Evolutionary conservation across 176 grass and related monocot species (phyloP), one percentile per base, ranked within the genome.

Genomic region (Juncus inflexus): DNA sequence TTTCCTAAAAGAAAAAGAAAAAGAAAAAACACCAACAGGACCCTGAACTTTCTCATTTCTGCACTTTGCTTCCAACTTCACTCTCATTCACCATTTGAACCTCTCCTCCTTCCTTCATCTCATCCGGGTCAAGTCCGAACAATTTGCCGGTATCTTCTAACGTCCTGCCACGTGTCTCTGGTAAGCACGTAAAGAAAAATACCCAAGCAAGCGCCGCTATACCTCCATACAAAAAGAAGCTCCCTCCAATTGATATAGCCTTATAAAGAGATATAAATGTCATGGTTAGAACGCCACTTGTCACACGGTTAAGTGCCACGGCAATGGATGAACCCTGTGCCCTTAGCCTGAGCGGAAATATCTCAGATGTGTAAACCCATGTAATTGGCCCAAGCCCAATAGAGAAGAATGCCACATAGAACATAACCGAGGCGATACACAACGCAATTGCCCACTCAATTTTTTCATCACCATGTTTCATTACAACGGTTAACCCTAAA

Each of bases 381-480:
- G 90, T 82, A 59, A 95, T 86, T 69, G 90, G 90, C 4, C 90
- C 90, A 3, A 95, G 69, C 0, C 90, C 90, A 68, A 95, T 89
- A 15, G 90, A 95, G 90, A 89, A 95, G 73, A 87, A 95, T 39
- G 84, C 82, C 3, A 95, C 90, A 55, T 85, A 89, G 35, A 80
- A 62, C 42, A 95, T 55, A 53, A 77, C 73, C 35, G 82, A 83
- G 5, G 71, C 74, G 64, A 95, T 95, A 74, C 68, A 66, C 50
- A 95, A 3, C 66, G 52, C 85, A 45, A 95, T 42, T 62, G 90
- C 85, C 90, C 90, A 86, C 0, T 69, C 61, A 37, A 89, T 36
- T 61, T 59, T 82, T 52, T 38, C 15, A 37, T 57, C 76, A 0
- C 62, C 72, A 36, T 80, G 37, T n/a, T 65, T 37, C 52, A 59